Evolutionary conservation across 2,329 filamentous ascomycete species (phyloP).

Genomic region (Ascosphaera pollenicola): DNA sequence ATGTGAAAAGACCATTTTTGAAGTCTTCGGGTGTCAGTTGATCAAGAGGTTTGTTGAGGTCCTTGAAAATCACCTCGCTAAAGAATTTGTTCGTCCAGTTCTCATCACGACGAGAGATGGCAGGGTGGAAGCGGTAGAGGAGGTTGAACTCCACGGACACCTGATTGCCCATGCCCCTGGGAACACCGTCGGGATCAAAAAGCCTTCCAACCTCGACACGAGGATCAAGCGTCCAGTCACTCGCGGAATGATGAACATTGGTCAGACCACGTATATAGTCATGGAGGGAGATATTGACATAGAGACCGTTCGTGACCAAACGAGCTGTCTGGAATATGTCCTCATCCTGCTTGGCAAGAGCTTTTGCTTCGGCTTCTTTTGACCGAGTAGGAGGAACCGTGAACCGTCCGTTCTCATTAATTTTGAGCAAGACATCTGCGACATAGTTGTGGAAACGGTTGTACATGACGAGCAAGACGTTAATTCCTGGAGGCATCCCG

Average conservation of each 20-base stretch:
- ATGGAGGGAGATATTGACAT: conserved; percentile 15
- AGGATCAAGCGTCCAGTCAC: conserved; percentile 23
- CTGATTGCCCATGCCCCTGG: conserved; percentile 27
- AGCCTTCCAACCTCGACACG: conserved; percentile 13
- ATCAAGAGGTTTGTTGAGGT: conserved; percentile 6
- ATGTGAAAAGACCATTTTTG: conserved; percentile 31
- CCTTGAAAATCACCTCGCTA: conserved; percentile 8
- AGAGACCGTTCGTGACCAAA: conserved; percentile 13
- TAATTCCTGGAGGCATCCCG: conserved; percentile 14
- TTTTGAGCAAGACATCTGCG: conserved; percentile 15
- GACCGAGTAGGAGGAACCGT: conserved; percentile 6
- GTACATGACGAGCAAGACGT: conserved; percentile 15
- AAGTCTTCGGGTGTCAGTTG: conserved; percentile 7
- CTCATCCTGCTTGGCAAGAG: conserved; percentile 15
- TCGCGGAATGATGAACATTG: conserved; percentile 19
- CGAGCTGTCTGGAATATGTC: conserved; percentile 16
- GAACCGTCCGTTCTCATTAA: conserved; percentile 23
- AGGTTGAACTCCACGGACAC: conserved; percentile 31
- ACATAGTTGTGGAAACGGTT: conserved; percentile 20
- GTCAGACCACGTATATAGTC: conserved; percentile 14
- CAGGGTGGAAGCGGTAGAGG: conserved; percentile 37
- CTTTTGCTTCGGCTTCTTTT: conserved; percentile 12
- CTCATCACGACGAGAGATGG: conserved; percentile 45
- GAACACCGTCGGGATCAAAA: conserved; percentile 9
- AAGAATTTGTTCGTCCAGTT: conserved; percentile 48